A percentile compares a stretch with the other conserved stretches of the same genome.
These are phyloP conservation scores for Boletus subparvulus DNA, from an alignment of 768 basidiomycete genomes.

Conservation along the genomic window DNA sequence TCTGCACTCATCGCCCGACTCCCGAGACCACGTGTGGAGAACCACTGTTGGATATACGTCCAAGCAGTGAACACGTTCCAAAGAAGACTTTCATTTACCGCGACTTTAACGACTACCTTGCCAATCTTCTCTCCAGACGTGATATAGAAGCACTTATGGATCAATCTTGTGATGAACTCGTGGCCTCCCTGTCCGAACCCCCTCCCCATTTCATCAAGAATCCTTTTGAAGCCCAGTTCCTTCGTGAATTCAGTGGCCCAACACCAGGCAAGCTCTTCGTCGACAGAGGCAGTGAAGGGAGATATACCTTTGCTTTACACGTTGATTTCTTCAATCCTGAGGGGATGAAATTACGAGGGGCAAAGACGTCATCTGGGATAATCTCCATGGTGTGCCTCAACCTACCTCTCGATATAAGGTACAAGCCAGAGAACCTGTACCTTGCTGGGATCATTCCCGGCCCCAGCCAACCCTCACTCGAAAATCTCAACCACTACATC, in stretches of 20 bases:
- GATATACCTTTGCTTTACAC: conserved; percentile 31
- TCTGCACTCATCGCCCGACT: not conserved
- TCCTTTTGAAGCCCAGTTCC: conserved; percentile 24
- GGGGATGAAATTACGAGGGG: conserved; percentile 27
- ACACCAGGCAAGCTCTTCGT: conserved; percentile 4
- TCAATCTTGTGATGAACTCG: not conserved
- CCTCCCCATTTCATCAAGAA: not conserved
- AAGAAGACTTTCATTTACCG: not conserved
- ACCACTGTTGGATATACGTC: not conserved
- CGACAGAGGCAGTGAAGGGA: conserved; percentile 20
- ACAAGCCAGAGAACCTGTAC: conserved; percentile 41
- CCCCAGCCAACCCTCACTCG: conserved; percentile 32
- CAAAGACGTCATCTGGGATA: conserved; percentile 21
- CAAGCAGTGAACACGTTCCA: not conserved
- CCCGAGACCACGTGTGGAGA: not conserved
- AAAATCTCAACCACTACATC: conserved; percentile 37
- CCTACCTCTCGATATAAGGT: conserved; percentile 35
- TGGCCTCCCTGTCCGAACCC: not conserved
- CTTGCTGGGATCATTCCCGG: conserved; percentile 39
- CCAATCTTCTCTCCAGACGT: not conserved
- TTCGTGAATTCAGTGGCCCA: conserved; percentile 30
- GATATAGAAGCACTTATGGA: conserved; percentile 5
- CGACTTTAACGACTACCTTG: conserved; percentile 5
- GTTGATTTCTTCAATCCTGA: conserved; percentile 40
- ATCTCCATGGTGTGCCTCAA: conserved; percentile 27